Conservation (phyloP, 352 stramenopile species). For the Globisporangium nodosum region DNA sequence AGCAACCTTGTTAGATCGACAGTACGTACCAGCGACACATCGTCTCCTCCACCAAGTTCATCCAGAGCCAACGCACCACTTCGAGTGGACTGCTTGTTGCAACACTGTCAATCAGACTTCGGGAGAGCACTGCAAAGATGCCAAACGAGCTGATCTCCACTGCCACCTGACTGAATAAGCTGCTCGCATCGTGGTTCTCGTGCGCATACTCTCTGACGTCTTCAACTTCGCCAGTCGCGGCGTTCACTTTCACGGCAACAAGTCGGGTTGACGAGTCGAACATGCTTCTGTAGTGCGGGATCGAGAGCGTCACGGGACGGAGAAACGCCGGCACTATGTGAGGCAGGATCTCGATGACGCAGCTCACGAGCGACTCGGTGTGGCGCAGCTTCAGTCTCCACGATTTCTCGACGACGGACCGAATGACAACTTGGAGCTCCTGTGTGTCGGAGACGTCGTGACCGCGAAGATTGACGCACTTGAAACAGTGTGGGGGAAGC, state of each 20-base stretch:
- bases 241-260: conserved; percentile 23
- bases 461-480: conserved; percentile 30
- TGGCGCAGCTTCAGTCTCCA: conserved; percentile 9
- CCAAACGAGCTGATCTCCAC: conserved; percentile 9
- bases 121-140: conserved; percentile 10
- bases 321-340: conserved; percentile 20
- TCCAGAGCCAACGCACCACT: conserved; percentile 2
- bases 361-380: conserved; percentile 36
- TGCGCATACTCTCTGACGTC: background rate
- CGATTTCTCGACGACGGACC: background rate
- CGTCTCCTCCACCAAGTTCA: background rate
- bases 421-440: conserved; percentile 47
- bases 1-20: background rate
- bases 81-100: conserved; percentile 13
- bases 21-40: background rate
- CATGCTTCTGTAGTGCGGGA: conserved; percentile 19
- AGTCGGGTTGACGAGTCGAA: conserved; percentile 10
- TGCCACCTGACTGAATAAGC: background rate
- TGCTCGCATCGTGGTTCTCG: background rate
- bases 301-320: conserved; percentile 22
- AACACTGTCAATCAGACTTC: conserved; percentile 6
- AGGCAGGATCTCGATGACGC: conserved; percentile 39
- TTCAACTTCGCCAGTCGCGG: conserved; percentile 11
- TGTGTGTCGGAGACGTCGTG: conserved; percentile 40
- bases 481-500: conserved; percentile 46